Percentiles rank a stretch among this genome's conserved stretches.
These are phyloP conservation scores for Pythium periplocum DNA, from an alignment of 352 stramenopile genomes.

Conservation along the genomic window DNA sequence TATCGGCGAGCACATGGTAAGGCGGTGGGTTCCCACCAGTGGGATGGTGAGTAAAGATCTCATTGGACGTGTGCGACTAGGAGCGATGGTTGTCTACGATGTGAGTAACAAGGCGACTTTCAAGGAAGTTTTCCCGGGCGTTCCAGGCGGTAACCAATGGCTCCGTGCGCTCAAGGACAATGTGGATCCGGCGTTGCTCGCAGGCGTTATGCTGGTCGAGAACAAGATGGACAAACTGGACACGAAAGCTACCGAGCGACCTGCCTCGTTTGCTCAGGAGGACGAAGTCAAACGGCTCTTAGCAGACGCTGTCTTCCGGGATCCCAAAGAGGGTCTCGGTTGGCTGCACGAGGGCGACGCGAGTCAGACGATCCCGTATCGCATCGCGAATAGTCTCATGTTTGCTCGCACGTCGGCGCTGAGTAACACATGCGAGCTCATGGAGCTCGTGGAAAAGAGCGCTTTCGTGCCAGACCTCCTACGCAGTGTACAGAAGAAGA, in stretches of 20 bases:
- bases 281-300: slow-evolving; percentile 43
- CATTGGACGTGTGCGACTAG: slow-evolving; percentile 10
- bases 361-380: slow-evolving; percentile 41
- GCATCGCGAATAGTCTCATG: slow-evolving; percentile 63
- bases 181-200: slow-evolving; percentile 42
- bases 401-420: slow-evolving; percentile 55
- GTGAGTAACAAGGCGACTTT: slow-evolving; percentile 58
- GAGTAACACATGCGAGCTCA: slow-evolving; percentile 52
- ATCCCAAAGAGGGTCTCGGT: slow-evolving; percentile 34
- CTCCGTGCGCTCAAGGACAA: slow-evolving; percentile 60
- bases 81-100: slow-evolving; percentile 65
- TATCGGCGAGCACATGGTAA: slow-evolving; percentile 57
- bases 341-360: slow-evolving; percentile 46
- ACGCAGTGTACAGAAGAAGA: slow-evolving; percentile 22
- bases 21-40: neutral
- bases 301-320: slow-evolving; percentile 39
- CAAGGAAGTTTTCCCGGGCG: slow-evolving; percentile 53
- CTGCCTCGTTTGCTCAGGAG: slow-evolving; percentile 38
- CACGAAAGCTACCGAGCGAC: slow-evolving; percentile 25
- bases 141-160: slow-evolving; percentile 48
- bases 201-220: slow-evolving; percentile 61
- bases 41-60: too few species aligned
- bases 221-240: slow-evolving; percentile 68
- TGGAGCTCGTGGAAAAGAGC: slow-evolving; percentile 48
- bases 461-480: slow-evolving; percentile 23